phyloP scores from a whole-genome alignment of 345 rosid species.

The Heritiera fomes region DNA sequence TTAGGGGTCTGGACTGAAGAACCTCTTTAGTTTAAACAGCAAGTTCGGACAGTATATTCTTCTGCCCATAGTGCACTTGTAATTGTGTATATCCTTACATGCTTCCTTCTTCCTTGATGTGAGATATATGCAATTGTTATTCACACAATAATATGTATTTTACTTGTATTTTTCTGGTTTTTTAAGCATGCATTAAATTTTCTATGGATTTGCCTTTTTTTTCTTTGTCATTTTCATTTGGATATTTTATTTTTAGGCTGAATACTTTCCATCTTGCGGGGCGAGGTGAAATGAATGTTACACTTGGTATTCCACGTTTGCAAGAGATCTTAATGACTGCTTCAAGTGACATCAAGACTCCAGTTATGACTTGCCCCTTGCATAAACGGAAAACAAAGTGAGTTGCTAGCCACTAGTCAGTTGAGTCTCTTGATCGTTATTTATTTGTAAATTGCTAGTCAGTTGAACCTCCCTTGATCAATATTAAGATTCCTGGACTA shows the following conservation, averaged over 20 bases:
- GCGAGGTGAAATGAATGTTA: constrained; percentile 98
- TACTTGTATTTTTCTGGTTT: neutral
- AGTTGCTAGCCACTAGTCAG: constrained; percentile 31
- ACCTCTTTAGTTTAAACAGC: neutral
- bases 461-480: neutral
- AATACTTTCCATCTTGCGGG: constrained; percentile 99
- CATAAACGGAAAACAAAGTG: constrained; percentile 62
- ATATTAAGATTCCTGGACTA: neutral
- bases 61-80: neutral
- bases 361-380: constrained; percentile 93
- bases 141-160: neutral
- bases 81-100: neutral
- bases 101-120: constrained; percentile 1
- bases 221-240: neutral
- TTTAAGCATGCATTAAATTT: neutral
- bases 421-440: constrained; percentile 7
- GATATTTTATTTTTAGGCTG: constrained; percentile 50
- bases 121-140: neutral
- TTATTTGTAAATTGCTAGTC: constrained; percentile 17
- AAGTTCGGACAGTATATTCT: neutral
- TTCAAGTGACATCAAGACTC: constrained; percentile 75
- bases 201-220: neutral
- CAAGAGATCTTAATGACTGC: constrained; percentile 98
- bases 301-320: constrained; percentile 93
- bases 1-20: neutral